A percentile compares a stretch with the other conserved stretches of the same genome.
phyloP scores from a whole-genome alignment of 148 eudicot genomes.

The Rhododendron williamsianum region DNA sequence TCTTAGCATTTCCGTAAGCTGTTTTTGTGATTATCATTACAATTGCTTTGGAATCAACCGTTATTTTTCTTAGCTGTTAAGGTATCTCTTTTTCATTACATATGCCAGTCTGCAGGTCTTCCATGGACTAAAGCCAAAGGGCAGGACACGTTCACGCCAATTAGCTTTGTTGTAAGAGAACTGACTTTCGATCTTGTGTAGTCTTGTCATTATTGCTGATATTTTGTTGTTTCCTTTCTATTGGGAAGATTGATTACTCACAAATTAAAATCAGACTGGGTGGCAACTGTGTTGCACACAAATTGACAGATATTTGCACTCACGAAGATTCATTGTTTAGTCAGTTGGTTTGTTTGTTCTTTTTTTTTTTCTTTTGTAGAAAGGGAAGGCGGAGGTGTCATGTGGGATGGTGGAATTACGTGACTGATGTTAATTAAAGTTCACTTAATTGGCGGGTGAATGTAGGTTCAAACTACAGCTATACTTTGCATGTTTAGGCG shows the following conservation, averaged over 20 bases:
- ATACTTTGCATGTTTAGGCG: neutral
- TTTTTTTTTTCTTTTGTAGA: too few species aligned
- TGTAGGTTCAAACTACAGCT: neutral
- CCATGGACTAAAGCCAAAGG: slow-evolving; percentile 95
- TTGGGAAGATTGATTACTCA: neutral
- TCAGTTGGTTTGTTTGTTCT: neutral
- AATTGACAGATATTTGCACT: neutral
- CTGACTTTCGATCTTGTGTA: neutral
- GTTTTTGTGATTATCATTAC: neutral
- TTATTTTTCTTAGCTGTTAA: neutral
- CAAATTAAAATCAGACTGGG: neutral
- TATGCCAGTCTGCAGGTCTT: slow-evolving; percentile 81
- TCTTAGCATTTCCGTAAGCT: neutral
- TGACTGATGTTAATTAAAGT: neutral
- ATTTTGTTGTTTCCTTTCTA: neutral
- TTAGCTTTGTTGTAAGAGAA: slow-evolving; percentile 71
- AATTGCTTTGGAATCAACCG: neutral
- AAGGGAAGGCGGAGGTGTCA: neutral
- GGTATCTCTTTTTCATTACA: neutral
- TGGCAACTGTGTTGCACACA: neutral
- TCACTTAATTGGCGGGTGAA: neutral
- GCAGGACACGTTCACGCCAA: slow-evolving; percentile 98
- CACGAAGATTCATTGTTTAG: neutral
- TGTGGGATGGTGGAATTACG: neutral
- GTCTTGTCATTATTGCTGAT: neutral